Conservation (phyloP, 2,329 filamentous ascomycete species). For the Alternaria metachromatica region DNA sequence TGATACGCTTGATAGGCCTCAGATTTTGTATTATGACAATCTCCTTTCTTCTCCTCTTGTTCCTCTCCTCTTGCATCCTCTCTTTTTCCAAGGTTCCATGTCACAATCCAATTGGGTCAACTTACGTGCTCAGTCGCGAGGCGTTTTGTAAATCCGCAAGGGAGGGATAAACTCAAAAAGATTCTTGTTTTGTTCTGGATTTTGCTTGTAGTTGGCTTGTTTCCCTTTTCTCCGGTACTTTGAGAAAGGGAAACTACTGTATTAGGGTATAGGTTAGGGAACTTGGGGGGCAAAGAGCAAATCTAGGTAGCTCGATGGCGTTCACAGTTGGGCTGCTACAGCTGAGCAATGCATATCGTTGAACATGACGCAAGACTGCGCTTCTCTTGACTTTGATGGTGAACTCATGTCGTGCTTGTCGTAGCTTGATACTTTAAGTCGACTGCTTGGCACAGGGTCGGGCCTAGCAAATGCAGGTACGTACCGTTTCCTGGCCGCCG, state of each 20-base stretch:
- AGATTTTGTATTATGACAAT: constrained; percentile 45
- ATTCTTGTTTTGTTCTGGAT: constrained; percentile 19
- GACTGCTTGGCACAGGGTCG: constrained; percentile 3
- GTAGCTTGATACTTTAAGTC: not conserved
- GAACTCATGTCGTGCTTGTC: not conserved
- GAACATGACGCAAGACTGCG: constrained; percentile 8
- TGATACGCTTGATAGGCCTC: constrained; percentile 33
- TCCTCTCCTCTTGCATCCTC: constrained; percentile 42
- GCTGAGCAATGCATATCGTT: constrained; percentile 18
- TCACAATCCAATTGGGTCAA: constrained; percentile 19
- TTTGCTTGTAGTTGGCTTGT: constrained; percentile 20
- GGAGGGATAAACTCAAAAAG: constrained; percentile 33
- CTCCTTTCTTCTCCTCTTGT: constrained; percentile 31
- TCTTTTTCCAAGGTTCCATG: constrained; percentile 30
- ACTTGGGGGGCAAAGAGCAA: constrained; percentile 9
- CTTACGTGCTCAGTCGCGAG: constrained; percentile 29
- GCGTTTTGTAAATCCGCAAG: constrained; percentile 34
- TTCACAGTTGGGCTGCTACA: constrained; percentile 12
- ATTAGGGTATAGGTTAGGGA: constrained; percentile 20
- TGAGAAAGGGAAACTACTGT: constrained; percentile 15
- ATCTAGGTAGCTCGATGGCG: constrained; percentile 10
- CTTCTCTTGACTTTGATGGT: not conserved
- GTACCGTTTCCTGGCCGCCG: constrained; percentile 8
- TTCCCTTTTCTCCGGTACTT: constrained; percentile 10
- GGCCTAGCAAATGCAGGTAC: constrained; percentile 8